Evolutionary conservation across 345 rosid genomes (phyloP), one percentile per base, ranked within the genome.

Genomic region (Populus tremula): DNA sequence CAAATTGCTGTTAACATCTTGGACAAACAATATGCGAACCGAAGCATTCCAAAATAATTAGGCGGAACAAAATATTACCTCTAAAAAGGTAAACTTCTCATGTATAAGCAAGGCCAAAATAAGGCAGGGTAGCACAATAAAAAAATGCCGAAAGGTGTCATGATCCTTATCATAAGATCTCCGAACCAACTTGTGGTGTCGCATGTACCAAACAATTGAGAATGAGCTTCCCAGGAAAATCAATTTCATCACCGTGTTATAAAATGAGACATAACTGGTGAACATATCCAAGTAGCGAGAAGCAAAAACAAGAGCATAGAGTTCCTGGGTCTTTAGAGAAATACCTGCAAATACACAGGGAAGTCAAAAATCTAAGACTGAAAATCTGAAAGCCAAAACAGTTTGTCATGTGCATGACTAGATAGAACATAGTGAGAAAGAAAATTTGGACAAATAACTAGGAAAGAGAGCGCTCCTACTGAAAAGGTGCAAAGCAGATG

Each of bases 311-410:
- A 92, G 16, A 20, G 86, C 90, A 71, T 89, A 94, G 72, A 94
- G 96, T 70, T 92, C 96, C 84, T 90, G 96, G 11, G 97, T 92
- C 96, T 92, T 94, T 84, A 92, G 85, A 2, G 98, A 91, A 45
- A 94, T 74, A 56, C 98, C 97, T 92, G 88, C 79, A 77, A 10
- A 41, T 29, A 72, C 16, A 31, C 25, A 14, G 27, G 29, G 33
- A 12, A 27, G 56, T 70, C 56, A 70, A 27, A 47, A 70, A 20
- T 70, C 17, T 70, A 70, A 5, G 39, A 27, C 39, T 8, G 10
- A 39, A 25, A 49, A 18, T 6, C 9, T 33, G 35, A 29, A 43
- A 16, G 21, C 69, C 59, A 35, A 45, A 74, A 45, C 12, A 67
- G 25, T 36, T 67, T 33, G 45, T 5, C 70, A 33, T 14, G 38